phyloP scores from a whole-genome alignment of 352 stramenopile species.

The Pythium brachiatum region DNA sequence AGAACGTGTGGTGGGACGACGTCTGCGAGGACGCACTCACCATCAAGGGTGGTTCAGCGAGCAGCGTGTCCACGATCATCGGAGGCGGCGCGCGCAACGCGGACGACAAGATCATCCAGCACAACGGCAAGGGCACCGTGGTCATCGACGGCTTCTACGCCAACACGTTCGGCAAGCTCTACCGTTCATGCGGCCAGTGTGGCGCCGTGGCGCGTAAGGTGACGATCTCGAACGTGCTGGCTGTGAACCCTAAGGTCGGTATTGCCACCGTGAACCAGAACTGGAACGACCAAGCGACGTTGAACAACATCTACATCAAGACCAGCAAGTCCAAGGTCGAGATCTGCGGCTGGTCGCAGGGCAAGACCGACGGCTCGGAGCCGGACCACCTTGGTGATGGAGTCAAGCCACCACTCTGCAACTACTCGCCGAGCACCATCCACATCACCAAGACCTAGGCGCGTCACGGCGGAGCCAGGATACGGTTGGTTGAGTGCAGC shows the following conservation, averaged over 20 bases:
- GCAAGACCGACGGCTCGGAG: not conserved
- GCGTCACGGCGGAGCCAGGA: too few relatives aligned
- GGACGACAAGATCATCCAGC: conserved; percentile 54
- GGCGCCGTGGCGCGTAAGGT: conserved; percentile 22
- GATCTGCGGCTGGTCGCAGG: not conserved
- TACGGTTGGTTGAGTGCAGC: too few relatives aligned
- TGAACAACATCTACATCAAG: conserved; percentile 28
- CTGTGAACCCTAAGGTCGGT: conserved; percentile 23
- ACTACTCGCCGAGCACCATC: not conserved
- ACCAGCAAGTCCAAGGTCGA: conserved; percentile 16
- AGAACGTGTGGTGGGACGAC: conserved; percentile 57
- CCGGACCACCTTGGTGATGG: not conserved
- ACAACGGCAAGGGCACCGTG: conserved; percentile 42
- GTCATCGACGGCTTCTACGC: conserved; percentile 46
- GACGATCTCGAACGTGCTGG: conserved; percentile 27
- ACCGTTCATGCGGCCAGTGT: conserved; percentile 41
- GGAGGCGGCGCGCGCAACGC: conserved; percentile 39
- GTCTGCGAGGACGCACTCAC: conserved; percentile 45
- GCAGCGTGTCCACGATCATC: conserved; percentile 31
- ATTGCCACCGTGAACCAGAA: conserved; percentile 33
- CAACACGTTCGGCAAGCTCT: conserved; percentile 46
- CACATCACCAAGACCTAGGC: not conserved
- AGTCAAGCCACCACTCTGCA: not conserved
- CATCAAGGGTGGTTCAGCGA: conserved; percentile 40
- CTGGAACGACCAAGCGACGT: conserved; percentile 22